Percentiles rank a stretch among this genome's conserved stretches.
Evolutionary conservation across 225 moss, liverwort and hornwort species (phyloP).

Genomic region (Ulota crispa): DNA sequence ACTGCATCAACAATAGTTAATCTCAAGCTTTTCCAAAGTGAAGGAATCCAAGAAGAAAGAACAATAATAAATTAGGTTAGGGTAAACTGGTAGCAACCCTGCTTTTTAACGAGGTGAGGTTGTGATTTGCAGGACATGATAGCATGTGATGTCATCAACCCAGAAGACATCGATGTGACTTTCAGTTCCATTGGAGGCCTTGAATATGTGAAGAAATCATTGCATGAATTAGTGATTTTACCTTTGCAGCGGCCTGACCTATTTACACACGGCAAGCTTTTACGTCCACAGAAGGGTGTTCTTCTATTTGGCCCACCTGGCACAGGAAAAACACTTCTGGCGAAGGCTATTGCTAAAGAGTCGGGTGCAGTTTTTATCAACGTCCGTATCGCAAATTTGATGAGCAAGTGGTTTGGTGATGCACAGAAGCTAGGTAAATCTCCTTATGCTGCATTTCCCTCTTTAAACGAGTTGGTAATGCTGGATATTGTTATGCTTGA

Average conservation of each 20-base stretch:
- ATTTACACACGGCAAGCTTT: conserved; percentile 82
- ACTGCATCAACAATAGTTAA: not conserved
- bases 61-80: not conserved
- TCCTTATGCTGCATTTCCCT: not conserved
- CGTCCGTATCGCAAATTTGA: conserved; percentile 79
- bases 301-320: conserved; percentile 88
- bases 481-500: not conserved
- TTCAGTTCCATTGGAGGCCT: conserved; percentile 90
- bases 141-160: conserved; percentile 92
- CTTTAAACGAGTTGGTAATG: not conserved
- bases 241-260: conserved; percentile 90
- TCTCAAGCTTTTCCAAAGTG: not conserved
- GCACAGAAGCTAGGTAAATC: conserved; percentile 81
- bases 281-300: conserved; percentile 90
- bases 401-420: conserved; percentile 99
- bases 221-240: conserved; percentile 91
- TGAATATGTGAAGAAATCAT: conserved; percentile 73
- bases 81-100: not conserved
- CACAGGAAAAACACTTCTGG: conserved; percentile 84
- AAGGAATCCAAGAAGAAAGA: not conserved
- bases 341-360: conserved; percentile 93
- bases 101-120: not conserved
- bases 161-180: conserved; percentile 91
- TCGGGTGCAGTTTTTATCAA: conserved; percentile 93
- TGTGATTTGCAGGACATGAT: conserved; percentile 78